phyloP scores from a whole-genome alignment of 306 rosid genomes.

The Parietaria judaica region DNA sequence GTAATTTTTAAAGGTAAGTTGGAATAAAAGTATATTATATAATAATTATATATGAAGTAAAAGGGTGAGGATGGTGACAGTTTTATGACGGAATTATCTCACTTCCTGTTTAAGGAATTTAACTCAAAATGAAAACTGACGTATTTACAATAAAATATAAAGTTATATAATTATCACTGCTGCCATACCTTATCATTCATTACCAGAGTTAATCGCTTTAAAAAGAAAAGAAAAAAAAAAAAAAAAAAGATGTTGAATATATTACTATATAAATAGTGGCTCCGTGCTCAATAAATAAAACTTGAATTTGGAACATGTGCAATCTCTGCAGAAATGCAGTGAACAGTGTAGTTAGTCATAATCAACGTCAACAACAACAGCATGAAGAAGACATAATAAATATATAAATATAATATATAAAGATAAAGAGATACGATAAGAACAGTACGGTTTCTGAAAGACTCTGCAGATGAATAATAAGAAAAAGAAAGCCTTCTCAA shows the following conservation, averaged over 20 bases:
- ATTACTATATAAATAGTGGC: background rate
- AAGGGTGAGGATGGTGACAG: no score
- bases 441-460: no score
- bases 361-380: background rate
- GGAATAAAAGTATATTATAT: no score
- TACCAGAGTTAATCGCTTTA: background rate
- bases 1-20: no score
- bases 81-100: no score
- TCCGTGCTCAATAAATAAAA: background rate
- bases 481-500: background rate
- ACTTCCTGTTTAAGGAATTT: no score
- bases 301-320: conserved; percentile 1
- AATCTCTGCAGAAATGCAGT: background rate
- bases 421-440: background rate
- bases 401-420: background rate
- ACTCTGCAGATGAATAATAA: no score
- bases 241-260: background rate
- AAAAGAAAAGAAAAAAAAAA: background rate
- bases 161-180: no score
- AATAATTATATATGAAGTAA: no score
- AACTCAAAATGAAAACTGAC: no score
- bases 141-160: no score
- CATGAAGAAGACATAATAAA: background rate
- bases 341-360: conserved; percentile 2
- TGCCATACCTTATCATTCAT: background rate